phyloP scores from a whole-genome alignment of 768 basidiomycete genomes.

The Pisolithus marmoratus region DNA sequence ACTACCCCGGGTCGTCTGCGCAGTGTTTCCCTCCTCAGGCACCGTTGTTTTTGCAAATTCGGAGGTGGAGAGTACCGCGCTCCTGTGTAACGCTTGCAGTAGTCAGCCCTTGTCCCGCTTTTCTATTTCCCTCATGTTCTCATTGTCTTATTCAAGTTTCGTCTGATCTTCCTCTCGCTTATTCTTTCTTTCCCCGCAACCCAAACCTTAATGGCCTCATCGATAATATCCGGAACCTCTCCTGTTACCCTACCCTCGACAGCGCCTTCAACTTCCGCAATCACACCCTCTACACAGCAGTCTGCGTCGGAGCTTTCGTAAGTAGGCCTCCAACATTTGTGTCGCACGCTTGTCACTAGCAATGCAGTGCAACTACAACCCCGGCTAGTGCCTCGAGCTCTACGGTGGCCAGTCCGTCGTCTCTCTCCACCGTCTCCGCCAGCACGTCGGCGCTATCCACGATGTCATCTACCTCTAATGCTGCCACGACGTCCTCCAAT shows the following conservation, averaged over 20 bases:
- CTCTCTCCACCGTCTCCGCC: constrained; percentile 6
- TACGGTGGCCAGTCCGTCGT: constrained; percentile 12
- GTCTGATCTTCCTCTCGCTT: constrained; percentile 7
- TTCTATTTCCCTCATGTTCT: background rate
- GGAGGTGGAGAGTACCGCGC: background rate
- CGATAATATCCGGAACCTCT: constrained; percentile 10
- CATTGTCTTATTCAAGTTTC: constrained; percentile 4
- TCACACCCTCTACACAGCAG: constrained; percentile 6
- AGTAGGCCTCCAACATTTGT: constrained; percentile 10
- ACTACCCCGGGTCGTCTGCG: no score
- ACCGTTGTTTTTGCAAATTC: background rate
- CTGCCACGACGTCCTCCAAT: background rate
- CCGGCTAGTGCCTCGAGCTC: constrained; percentile 5
- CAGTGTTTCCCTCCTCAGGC: background rate
- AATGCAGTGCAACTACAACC: constrained; percentile 10
- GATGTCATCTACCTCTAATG: constrained; percentile 12
- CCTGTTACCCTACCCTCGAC: constrained; percentile 6
- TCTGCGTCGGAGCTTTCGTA: constrained; percentile 16
- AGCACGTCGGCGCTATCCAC: constrained; percentile 14
- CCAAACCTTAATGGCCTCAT: constrained; percentile 18
- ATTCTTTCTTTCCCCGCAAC: constrained; percentile 5
- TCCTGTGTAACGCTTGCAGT: constrained; percentile 1
- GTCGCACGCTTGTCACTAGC: constrained; percentile 10
- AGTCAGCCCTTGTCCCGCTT: constrained; percentile 2
- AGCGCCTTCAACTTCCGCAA: constrained; percentile 5